These are phyloP conservation scores for Erythrophleum ivorense DNA, from an alignment of 331 rosid genomes.

Conservation along the genomic window DNA sequence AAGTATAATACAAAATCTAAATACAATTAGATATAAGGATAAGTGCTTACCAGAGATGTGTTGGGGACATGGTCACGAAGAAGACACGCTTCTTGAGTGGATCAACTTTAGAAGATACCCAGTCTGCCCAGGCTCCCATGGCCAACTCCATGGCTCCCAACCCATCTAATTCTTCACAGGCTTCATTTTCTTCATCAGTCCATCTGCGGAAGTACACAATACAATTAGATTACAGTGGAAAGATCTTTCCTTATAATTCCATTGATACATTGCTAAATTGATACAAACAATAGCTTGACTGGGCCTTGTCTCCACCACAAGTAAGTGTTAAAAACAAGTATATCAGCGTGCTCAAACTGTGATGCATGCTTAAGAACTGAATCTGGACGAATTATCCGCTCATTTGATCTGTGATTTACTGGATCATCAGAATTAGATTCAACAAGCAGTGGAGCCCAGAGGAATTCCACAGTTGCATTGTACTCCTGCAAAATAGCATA, in stretches of 20 bases:
- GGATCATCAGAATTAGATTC: slow-evolving; percentile 99
- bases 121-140: slow-evolving; percentile 94
- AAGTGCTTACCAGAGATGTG: slow-evolving; percentile 84
- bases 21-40: background rate
- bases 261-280: slow-evolving; percentile 16
- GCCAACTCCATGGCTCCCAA: slow-evolving; percentile 87
- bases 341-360: slow-evolving; percentile 89
- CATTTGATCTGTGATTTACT: slow-evolving; percentile 83
- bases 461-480: slow-evolving; percentile 97
- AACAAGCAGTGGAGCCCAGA: slow-evolving; percentile 96
- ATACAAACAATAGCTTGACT: slow-evolving; percentile 88
- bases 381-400: slow-evolving; percentile 92
- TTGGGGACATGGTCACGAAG: slow-evolving; percentile 94
- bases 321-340: slow-evolving; percentile 88
- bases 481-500: slow-evolving; percentile 69
- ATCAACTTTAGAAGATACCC: slow-evolving; percentile 81
- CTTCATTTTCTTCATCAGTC: slow-evolving; percentile 64
- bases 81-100: slow-evolving; percentile 71
- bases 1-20: slow-evolving; percentile 9
- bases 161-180: slow-evolving; percentile 83
- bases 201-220: slow-evolving; percentile 62
- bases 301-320: slow-evolving; percentile 99
- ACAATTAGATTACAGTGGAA: slow-evolving; percentile 25
- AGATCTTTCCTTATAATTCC: slow-evolving; percentile 3
- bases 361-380: slow-evolving; percentile 83